Conservation (phyloP, 805 yeast species). For the Blastobotrys chiropterorum region DNA sequence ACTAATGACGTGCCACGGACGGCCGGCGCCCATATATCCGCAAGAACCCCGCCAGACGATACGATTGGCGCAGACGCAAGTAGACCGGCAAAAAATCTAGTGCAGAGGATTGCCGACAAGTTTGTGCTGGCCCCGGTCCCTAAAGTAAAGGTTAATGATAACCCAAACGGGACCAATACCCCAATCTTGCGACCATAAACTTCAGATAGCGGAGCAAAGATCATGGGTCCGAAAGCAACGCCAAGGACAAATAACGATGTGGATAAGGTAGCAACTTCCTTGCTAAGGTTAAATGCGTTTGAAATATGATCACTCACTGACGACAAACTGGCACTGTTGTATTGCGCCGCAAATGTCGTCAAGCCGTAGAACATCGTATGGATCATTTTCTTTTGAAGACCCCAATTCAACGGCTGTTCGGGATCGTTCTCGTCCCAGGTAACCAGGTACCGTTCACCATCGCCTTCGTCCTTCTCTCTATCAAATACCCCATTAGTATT, state of each 20-base stretch:
- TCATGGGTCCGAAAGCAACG: slow-evolving; percentile 59
- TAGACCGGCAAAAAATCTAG: slow-evolving; percentile 54
- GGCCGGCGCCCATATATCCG: slow-evolving; percentile 48
- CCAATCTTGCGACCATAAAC: slow-evolving; percentile 45
- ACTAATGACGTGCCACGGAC: slow-evolving; percentile 49
- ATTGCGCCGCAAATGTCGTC: slow-evolving; percentile 38
- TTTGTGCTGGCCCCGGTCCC: slow-evolving; percentile 47
- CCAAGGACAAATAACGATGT: slow-evolving; percentile 60
- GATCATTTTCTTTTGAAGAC: slow-evolving; percentile 30
- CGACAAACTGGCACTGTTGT: slow-evolving; percentile 44
- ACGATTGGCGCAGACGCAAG: slow-evolving; percentile 57
- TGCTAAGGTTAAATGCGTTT: slow-evolving; percentile 38
- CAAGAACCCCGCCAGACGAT: slow-evolving; percentile 52
- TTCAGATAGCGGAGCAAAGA: slow-evolving; percentile 59
- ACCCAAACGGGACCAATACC: slow-evolving; percentile 37
- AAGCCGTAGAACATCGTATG: slow-evolving; percentile 38
- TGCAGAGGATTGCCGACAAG: slow-evolving; percentile 44
- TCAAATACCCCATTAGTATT: not conserved
- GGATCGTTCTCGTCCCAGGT: slow-evolving; percentile 44
- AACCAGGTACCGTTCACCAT: slow-evolving; percentile 1
- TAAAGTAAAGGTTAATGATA: slow-evolving; percentile 39
- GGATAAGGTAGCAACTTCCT: slow-evolving; percentile 44
- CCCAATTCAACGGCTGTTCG: slow-evolving; percentile 53
- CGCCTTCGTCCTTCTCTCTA: not conserved
- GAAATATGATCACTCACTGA: slow-evolving; percentile 32